Base-by-base conservation (phyloP, 768 basidiomycete genomes). In the Xerocomellus dryophilus region DNA sequence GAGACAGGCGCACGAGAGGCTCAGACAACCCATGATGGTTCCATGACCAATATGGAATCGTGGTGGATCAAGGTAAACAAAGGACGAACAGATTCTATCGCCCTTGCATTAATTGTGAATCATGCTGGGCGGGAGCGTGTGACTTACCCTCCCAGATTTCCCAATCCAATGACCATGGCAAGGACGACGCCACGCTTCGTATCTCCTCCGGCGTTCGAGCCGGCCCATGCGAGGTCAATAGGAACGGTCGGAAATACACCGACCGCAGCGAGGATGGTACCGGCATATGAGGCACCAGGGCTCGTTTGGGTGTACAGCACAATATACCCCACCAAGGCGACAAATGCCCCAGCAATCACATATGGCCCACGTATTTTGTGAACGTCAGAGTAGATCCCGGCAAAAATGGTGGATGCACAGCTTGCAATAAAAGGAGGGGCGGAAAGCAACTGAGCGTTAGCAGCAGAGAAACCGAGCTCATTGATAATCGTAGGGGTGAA, bases 141-240 rank as follows among this genome's bases (percentile, higher is more conserved):
- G 7, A 53, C 68, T 42, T 46, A 76, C 59, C 80, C 81, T 54
- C 81, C 81, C 12, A 83, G 64, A 57, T 82, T 84, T 14, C 78
- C 81, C 35, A 80, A 51, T 14, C 78, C 79, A 39, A 76, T 76
- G 7, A 82, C 71, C 71, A 81, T 74, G 2, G 78, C 83, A 31
- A 82, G 59, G 0, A 74, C 72, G 14, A 78, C 72, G 42, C 72
- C 78, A 43, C 75, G 73, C 56, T 78, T 77, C 23, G 5, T 5
- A 5, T 23, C 23, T 23, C 23, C 23, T 23, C 23, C 23, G 23
- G 23, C 23, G 23, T 81, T 80, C 4, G 76, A 76, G 6, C 75
- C 74, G 2, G 69, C 73, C 83, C 83, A 84, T 21, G 80, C 77
- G 2, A 83, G 60, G 11, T 57, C 57, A 12, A 81, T 53, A 15